Evolutionary conservation across 2,329 filamentous ascomycete genomes (phyloP), one percentile per base, ranked within the genome.

Genomic region (Trichoderma pleuroti): DNA sequence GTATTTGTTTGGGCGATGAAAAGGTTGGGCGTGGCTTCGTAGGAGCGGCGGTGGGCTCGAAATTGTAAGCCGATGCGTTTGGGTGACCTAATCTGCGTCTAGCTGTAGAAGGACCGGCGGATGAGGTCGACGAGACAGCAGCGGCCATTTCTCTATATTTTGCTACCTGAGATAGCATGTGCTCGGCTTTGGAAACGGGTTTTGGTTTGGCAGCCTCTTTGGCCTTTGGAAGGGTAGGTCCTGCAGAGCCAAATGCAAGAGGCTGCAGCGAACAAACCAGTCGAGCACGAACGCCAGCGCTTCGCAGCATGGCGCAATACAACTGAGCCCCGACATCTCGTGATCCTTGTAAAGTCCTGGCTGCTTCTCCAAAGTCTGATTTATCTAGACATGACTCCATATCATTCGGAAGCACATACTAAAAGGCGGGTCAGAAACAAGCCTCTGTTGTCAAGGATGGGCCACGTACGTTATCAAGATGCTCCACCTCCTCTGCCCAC

Each of bases 241-340:
- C 86, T 0, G 83, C 81, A 6, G 85, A 86, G 3, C 85, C 84
- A 74, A 94, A 94, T 0, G 92, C 86, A 0, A 99, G 84, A 1
- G 91, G 89, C 74, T 99, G 96, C 4, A 99, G 82, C 5, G 96
- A 99, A 79, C 94, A 98, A 0, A 98, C 92, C 5, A 99, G 85
- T 14, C 96, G 88, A 6, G 93, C 86, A 73, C 93, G 89, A 8
- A 98, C 89, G 3, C 93, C 94, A n/a, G 87, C 89, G n/a, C 90
- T 88, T 21, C 96, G 90, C 5, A 99, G 85, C 36, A 98, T 81
- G 3, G 94, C 92, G 79, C 96, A 98, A 76, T 97, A 97, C 0
- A 99, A 80, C 78, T 98, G 94, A 2, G 93, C 92, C 0, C 94
- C 96, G 11, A 97, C 86, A 79, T 99, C 96, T 73, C 94, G 89